Evolutionary conservation across 2,329 filamentous ascomycete species (phyloP).

Genomic region (Alternaria gansuensis): DNA sequence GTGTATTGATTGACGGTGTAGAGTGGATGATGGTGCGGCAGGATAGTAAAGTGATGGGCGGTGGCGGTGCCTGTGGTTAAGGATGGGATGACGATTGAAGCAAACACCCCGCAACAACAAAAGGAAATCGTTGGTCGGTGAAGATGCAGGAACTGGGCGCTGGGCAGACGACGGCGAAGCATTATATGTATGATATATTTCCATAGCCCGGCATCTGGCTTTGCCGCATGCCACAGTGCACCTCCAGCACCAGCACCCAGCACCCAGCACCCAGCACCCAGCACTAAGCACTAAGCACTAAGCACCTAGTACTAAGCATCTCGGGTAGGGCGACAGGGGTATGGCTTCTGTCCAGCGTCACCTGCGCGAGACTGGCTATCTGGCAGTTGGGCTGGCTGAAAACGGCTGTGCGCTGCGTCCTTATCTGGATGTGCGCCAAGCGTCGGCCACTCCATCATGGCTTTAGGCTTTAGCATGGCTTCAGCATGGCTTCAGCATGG

Average conservation of each 20-base stretch:
- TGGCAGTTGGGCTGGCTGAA: constrained; percentile 16
- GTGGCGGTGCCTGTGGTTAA: not conserved
- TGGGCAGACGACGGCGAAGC: constrained; percentile 9
- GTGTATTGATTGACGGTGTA: constrained; percentile 8
- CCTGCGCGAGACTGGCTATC: constrained; percentile 18
- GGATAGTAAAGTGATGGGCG: constrained; percentile 3
- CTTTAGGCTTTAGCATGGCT: constrained; percentile 12
- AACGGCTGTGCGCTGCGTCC: constrained; percentile 20
- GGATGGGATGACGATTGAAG: not conserved
- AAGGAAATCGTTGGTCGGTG: not conserved
- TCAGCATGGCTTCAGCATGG: not conserved
- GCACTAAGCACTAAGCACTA: not conserved
- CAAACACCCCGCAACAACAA: constrained; percentile 10
- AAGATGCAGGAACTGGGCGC: constrained; percentile 8
- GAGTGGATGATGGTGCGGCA: constrained; percentile 11
- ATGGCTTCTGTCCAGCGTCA: constrained; percentile 6
- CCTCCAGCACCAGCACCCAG: not conserved
- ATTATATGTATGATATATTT: constrained; percentile 25
- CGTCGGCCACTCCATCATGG: constrained; percentile 17
- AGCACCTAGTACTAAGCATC: constrained; percentile 12
- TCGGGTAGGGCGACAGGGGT: constrained; percentile 27
- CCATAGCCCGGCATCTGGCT: not conserved
- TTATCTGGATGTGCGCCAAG: constrained; percentile 20
- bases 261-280: not conserved
- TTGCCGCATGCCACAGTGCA: constrained; percentile 14